Evolutionary conservation across 208 protist species (phyloP), one percentile per base, ranked within the genome.

Genomic region (Wallacemonas rigidus): DNA sequence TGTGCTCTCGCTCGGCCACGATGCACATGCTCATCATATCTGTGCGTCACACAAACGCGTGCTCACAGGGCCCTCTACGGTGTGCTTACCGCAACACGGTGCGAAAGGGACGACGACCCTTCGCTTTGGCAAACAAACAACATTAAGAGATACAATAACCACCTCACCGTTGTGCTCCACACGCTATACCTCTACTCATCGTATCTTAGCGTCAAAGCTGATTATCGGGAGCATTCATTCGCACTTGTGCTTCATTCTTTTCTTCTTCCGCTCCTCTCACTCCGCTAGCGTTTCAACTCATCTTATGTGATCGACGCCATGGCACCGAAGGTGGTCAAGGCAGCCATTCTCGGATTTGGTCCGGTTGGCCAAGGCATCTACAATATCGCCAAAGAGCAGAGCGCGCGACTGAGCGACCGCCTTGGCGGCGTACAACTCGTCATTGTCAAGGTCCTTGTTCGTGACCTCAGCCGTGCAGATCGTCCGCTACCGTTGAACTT

Each of bases 291-390:
- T 26, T 26, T 26, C 26, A 26, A 26, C 26, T 26, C 26, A 26
- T 26, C 26, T 26, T 26, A 26, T 26, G 26, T 26, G 26, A 26
- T 26, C 26, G 26, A 26, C 26, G 26, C 45, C 45, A 58, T 72
- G 41, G 43, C 71, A 5, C 57, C 69, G 11, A 41, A 36, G 5
- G 45, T 44, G 48, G 15, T 58, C 39, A 47, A 71, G 45, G 75
- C 70, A 15, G 81, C 72, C 40, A 82, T 86, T 70, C 70, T 83
- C 4, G 81, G 81, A 44, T 78, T 83, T 41, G 77, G 81, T 57
- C 77, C 78, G 11, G 77, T 86, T 2, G 81, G 77, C 56, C 77
- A 83, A 43, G 75, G 77, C 38, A 61, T 86, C 48, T 82, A 72
- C 70, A 79, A 75, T 70, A 72, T 83, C 36, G 50, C 54, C 12